Percentiles rank a stretch among this genome's conserved stretches.
Evolutionary conservation across 805 yeast genomes (phyloP).

Genomic region (Hanseniaspora pseudoguilliermondii): DNA sequence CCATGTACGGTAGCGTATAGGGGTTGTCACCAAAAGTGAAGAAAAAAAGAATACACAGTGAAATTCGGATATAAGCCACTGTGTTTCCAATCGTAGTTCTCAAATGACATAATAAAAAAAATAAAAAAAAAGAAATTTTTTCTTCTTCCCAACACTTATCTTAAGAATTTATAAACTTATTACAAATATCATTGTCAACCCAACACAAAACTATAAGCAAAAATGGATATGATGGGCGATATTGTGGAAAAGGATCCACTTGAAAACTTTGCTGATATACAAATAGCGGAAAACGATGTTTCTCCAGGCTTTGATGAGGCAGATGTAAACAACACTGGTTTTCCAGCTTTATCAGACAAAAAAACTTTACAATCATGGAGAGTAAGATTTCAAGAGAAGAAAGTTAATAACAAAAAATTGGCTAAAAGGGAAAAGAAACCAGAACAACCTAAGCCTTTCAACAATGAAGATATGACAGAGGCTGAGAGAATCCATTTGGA

Average conservation of each 20-base stretch:
- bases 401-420: slow-evolving; percentile 14
- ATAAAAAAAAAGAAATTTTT: background rate
- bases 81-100: too few relatives aligned
- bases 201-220: background rate
- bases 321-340: slow-evolving; percentile 18
- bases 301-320: background rate
- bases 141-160: background rate
- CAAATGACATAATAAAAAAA: background rate
- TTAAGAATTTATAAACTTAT: background rate
- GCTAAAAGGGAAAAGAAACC: background rate
- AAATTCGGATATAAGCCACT: too few relatives aligned
- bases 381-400: slow-evolving; percentile 31
- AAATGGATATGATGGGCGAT: slow-evolving; percentile 60
- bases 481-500: slow-evolving; percentile 67
- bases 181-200: background rate
- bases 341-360: slow-evolving; percentile 26
- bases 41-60: background rate
- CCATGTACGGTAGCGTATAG: slow-evolving; percentile 1
- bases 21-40: background rate
- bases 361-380: slow-evolving; percentile 40
- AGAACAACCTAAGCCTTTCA: slow-evolving; percentile 18
- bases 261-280: slow-evolving; percentile 19
- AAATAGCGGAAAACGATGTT: background rate
- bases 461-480: slow-evolving; percentile 34
- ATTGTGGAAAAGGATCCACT: slow-evolving; percentile 49